A percentile compares a stretch with the other conserved stretches of the same genome.
These are phyloP conservation scores for Pythium apleroticum DNA, from an alignment of 352 stramenopile genomes.

Conservation along the genomic window DNA sequence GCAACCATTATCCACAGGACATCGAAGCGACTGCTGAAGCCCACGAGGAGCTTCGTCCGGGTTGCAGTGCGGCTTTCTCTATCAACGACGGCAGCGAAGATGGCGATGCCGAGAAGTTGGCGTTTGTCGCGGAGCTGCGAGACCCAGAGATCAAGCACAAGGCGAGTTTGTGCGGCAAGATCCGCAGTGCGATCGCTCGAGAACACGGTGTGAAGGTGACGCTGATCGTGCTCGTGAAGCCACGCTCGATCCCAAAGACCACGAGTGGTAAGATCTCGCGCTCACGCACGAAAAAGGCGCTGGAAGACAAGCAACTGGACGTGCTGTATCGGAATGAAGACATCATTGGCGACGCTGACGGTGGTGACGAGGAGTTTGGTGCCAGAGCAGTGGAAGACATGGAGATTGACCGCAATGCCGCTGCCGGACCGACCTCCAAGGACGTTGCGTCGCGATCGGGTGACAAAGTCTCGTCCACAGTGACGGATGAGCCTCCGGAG, in stretches of 20 bases:
- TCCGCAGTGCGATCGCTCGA: conserved; percentile 61
- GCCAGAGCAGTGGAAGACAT: conserved; percentile 25
- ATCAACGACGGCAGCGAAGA: conserved; percentile 36
- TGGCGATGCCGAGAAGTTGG: conserved; percentile 68
- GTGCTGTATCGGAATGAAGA: conserved; percentile 82
- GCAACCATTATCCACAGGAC: conserved; percentile 99
- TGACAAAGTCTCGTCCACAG: conserved; percentile 44
- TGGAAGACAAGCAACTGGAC: conserved; percentile 58
- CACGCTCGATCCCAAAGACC: conserved; percentile 96
- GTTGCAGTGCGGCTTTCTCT: conserved; percentile 95
- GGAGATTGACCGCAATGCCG: conserved; percentile 32
- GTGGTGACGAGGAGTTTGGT: conserved; percentile 29
- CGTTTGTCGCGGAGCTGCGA: conserved; percentile 77
- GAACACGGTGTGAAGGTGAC: conserved; percentile 88
- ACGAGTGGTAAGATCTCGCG: conserved; percentile 98
- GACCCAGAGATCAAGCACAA: conserved; percentile 64
- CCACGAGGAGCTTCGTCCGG: conserved; percentile 84
- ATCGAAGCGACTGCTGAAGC: conserved; percentile 94
- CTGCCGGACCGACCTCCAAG: conserved; percentile 14
- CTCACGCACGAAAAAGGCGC: conserved; percentile 75
- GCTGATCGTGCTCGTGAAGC: conserved; percentile 90
- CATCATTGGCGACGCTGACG: conserved; percentile 57
- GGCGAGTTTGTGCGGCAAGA: conserved; percentile 71
- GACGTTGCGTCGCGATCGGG: conserved; percentile 24
- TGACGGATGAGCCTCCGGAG: conserved; percentile 52